phyloP scores from a whole-genome alignment of 345 rosid genomes.

The Eutrema japonicum region DNA sequence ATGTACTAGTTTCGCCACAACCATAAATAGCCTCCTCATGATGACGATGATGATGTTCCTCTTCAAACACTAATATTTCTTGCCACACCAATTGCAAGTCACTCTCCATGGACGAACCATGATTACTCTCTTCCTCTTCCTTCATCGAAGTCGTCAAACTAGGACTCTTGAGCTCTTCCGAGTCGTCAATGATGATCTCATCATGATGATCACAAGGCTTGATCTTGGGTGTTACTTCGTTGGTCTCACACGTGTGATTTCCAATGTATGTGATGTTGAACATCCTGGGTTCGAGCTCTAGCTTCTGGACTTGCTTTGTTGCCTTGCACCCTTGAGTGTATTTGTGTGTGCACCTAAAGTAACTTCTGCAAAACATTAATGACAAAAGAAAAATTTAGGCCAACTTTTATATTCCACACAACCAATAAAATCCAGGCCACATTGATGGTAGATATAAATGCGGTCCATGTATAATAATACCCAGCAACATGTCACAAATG shows the following conservation, averaged over 20 bases:
- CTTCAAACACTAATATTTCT: slow-evolving; percentile 24
- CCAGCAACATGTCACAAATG: slow-evolving; percentile 27
- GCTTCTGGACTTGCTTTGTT: slow-evolving; percentile 79
- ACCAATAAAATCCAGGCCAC: slow-evolving; percentile 7
- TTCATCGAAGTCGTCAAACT: slow-evolving; percentile 34
- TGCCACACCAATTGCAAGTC: slow-evolving; percentile 41
- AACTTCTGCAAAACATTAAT: slow-evolving; percentile 59
- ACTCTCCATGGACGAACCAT: slow-evolving; percentile 27
- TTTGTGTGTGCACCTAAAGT: slow-evolving; percentile 86
- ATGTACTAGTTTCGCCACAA: slow-evolving; percentile 25
- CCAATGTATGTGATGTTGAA: slow-evolving; percentile 61
- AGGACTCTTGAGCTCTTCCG: slow-evolving; percentile 37
- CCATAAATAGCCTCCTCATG: slow-evolving; percentile 29
- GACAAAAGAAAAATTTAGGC: not conserved
- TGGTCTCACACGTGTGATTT: slow-evolving; percentile 63
- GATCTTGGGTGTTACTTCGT: slow-evolving; percentile 13
- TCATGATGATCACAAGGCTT: slow-evolving; percentile 35
- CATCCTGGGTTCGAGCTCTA: slow-evolving; percentile 54
- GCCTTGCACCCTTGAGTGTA: slow-evolving; percentile 70
- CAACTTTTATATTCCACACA: slow-evolving; percentile 24
- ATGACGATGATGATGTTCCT: slow-evolving; percentile 33
- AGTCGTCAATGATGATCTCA: slow-evolving; percentile 35
- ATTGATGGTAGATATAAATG: slow-evolving; percentile 30
- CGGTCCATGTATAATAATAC: slow-evolving; percentile 20
- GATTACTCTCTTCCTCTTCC: slow-evolving; percentile 33